Evolutionary conservation across 441 rosid genomes (phyloP).

Genomic region (Brassica hybrid): DNA sequence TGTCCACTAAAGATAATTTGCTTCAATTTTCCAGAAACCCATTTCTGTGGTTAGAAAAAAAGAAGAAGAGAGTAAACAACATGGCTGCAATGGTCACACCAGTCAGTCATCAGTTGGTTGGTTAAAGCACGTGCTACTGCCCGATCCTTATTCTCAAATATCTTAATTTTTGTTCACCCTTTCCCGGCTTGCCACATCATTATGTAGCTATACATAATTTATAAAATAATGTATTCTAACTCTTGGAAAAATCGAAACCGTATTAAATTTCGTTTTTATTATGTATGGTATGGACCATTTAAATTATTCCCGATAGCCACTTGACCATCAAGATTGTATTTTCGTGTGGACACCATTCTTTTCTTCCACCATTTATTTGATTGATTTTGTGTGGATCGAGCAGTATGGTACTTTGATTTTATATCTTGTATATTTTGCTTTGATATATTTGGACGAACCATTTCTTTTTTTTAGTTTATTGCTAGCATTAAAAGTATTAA

Average conservation of each 20-base stretch:
- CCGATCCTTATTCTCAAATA: neutral
- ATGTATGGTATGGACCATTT: constrained; percentile 12
- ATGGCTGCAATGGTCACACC: constrained; percentile 31
- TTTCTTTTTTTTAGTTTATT: neutral
- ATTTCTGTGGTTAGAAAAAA: constrained; percentile 18
- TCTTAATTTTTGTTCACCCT: neutral
- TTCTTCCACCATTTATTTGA: neutral
- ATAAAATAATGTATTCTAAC: neutral
- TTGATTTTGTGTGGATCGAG: constrained; percentile 7
- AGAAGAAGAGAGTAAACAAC: constrained; percentile 23
- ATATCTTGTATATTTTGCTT: neutral
- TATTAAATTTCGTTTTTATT: constrained; percentile 21
- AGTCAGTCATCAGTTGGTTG: constrained; percentile 38
- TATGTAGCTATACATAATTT: neutral
- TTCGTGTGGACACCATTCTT: constrained; percentile 7
- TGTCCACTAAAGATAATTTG: neutral
- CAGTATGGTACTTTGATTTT: neutral
- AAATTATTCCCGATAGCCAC: neutral
- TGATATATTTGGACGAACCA: neutral
- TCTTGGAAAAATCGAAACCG: constrained; percentile 21
- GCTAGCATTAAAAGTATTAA: neutral
- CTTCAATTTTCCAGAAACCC: neutral
- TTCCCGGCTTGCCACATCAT: neutral
- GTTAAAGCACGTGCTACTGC: too few species aligned
- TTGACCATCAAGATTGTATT: neutral